These are phyloP conservation scores for Solanum bulbocastanum DNA, from an alignment of 257 asterid species.

Conservation along the genomic window DNA sequence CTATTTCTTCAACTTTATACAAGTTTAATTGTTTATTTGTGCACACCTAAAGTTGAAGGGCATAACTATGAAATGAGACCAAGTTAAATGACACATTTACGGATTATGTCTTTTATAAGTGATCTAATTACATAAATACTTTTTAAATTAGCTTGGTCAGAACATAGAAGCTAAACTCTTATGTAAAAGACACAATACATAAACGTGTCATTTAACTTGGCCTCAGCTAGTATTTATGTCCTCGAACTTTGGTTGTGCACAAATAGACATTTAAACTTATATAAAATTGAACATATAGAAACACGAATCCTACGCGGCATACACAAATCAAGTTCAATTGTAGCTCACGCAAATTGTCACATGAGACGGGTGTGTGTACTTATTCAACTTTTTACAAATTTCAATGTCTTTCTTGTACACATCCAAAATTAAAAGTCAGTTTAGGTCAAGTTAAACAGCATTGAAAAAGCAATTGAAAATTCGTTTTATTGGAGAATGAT, in stretches of 20 bases:
- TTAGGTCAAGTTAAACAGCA: background rate
- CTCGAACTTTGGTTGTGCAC: background rate
- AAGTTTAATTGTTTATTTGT: accelerated
- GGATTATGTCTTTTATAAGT: background rate
- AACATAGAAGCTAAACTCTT: background rate
- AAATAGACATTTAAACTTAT: background rate
- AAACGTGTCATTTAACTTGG: background rate
- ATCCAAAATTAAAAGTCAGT: background rate
- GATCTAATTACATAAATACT: too few relatives aligned
- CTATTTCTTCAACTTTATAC: too few relatives aligned
- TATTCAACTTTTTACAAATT: too few relatives aligned
- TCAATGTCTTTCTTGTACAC: background rate
- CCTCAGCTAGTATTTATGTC: too few relatives aligned
- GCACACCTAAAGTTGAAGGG: accelerated
- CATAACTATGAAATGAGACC: accelerated
- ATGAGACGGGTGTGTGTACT: accelerated
- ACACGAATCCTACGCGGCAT: accelerated
- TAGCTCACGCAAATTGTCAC: too few relatives aligned
- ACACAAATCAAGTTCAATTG: background rate
- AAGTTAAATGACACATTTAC: too few relatives aligned
- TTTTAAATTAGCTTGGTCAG: background rate
- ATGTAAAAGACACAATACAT: too few relatives aligned
- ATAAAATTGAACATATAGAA: background rate
- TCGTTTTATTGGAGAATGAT: background rate
- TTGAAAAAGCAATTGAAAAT: background rate